Evolutionary conservation across 352 stramenopile genomes (phyloP).

Genomic region (Phytopythium cucurbitacearum): DNA sequence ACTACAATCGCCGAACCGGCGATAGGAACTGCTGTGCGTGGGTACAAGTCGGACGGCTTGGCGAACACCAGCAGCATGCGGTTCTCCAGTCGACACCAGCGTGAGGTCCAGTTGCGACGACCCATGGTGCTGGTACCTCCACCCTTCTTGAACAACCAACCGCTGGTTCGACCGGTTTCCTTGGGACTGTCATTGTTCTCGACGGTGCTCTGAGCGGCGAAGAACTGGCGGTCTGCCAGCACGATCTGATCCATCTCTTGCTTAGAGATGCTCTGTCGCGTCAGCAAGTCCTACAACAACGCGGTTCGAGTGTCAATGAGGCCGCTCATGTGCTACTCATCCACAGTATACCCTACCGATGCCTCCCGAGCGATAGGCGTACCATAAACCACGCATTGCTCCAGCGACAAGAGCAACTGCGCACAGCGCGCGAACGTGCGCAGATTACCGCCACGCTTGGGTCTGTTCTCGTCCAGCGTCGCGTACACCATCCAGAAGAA

Average conservation of each 20-base stretch:
- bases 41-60: conserved; percentile 37
- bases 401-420: conserved; percentile 63
- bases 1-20: conserved; percentile 62
- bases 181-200: conserved; percentile 5
- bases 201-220: conserved; percentile 38
- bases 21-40: conserved; percentile 60
- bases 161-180: conserved; percentile 14
- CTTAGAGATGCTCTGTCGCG: conserved; percentile 55
- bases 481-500: conserved; percentile 80
- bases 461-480: conserved; percentile 70
- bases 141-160: conserved; percentile 82
- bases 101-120: conserved; percentile 66
- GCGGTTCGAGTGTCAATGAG: background rate
- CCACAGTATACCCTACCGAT: conserved; percentile 7
- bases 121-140: conserved; percentile 71
- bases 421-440: conserved; percentile 70
- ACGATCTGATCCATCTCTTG: conserved; percentile 74
- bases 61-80: conserved; percentile 74
- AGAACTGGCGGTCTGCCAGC: conserved; percentile 64
- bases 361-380: conserved; percentile 53
- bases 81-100: conserved; percentile 75
- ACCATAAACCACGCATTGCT: conserved; percentile 81
- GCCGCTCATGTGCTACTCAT: background rate
- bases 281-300: conserved; percentile 40
- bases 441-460: conserved; percentile 53